A percentile compares a stretch with the other conserved stretches of the same genome.
phyloP scores from a whole-genome alignment of 345 rosid species.

The Xanthoceras sorbifolium region DNA sequence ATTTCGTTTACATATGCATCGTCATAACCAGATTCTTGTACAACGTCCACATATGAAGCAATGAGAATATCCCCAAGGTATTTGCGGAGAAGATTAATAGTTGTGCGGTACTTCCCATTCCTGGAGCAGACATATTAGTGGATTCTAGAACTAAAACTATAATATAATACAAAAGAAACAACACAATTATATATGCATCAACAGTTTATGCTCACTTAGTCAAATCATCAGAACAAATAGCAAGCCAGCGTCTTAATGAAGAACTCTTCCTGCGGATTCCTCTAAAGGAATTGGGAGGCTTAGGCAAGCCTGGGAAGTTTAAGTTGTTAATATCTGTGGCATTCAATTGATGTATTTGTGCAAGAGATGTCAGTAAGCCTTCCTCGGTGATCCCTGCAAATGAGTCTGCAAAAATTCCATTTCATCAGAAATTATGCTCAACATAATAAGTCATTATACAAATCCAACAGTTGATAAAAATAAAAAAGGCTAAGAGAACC shows the following conservation, averaged over 20 bases:
- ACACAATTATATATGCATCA: conserved; percentile 6
- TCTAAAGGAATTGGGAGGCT: conserved; percentile 76
- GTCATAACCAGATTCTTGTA: conserved; percentile 78
- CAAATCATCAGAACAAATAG: conserved; percentile 82
- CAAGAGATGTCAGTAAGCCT: conserved; percentile 58
- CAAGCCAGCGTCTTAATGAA: conserved; percentile 81
- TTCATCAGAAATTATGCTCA: conserved; percentile 13
- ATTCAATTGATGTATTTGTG: conserved; percentile 50
- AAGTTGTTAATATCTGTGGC: conserved; percentile 55
- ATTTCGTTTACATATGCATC: conserved; percentile 79
- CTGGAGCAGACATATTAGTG: conserved; percentile 38
- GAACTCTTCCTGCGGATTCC: conserved; percentile 72
- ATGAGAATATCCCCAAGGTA: conserved; percentile 88
- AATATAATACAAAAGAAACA: background rate
- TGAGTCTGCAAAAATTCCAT: conserved; percentile 47
- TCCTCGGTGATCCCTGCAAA: conserved; percentile 56
- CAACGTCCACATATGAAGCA: conserved; percentile 63
- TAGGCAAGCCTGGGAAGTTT: conserved; percentile 75
- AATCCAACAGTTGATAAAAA: conserved; percentile 8
- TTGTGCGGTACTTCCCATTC: conserved; percentile 60
- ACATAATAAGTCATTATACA: background rate
- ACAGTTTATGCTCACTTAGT: conserved; percentile 53
- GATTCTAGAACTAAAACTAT: conserved; percentile 4
- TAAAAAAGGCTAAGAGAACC: conserved; percentile 8
- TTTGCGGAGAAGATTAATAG: conserved; percentile 72